phyloP scores from a whole-genome alignment of 306 rosid species.

The Cicer chorassanicum region DNA sequence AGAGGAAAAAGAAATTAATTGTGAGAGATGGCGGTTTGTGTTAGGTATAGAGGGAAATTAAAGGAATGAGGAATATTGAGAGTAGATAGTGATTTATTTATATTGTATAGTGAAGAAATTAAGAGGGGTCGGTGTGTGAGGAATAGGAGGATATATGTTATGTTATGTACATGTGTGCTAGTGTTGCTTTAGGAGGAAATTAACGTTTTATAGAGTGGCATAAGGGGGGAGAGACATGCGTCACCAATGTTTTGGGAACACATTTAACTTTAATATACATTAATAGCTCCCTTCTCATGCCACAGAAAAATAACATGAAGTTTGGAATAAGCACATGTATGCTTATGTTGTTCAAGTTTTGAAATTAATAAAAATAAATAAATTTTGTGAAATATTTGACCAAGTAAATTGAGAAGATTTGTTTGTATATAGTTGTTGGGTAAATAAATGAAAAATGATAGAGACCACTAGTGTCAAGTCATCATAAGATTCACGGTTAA shows the following conservation, averaged over 20 bases:
- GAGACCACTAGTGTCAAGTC: background rate
- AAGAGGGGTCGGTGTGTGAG: constrained; percentile 11
- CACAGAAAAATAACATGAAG: background rate
- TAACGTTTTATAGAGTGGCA: constrained; percentile 51
- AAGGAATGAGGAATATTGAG: background rate
- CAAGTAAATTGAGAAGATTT: background rate
- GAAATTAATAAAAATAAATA: background rate
- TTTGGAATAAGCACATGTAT: background rate
- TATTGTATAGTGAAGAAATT: constrained; percentile 5
- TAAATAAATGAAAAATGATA: background rate
- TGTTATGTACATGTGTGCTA: background rate
- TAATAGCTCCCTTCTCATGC: background rate
- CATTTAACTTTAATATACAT: constrained; percentile 28
- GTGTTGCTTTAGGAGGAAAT: constrained; percentile 8
- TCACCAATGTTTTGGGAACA: constrained; percentile 48
- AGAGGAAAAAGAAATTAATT: background rate
- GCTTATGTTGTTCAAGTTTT: background rate
- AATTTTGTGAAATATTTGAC: background rate
- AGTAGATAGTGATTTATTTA: constrained; percentile 20
- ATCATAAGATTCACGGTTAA: background rate
- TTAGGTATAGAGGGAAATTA: background rate
- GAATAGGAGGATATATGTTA: background rate
- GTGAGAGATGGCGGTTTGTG: background rate
- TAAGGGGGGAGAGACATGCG: constrained; percentile 53
- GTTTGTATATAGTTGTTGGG: background rate